Evolutionary conservation across 73 alveolate species (phyloP).

Genomic region (Urostyla sp.): DNA sequence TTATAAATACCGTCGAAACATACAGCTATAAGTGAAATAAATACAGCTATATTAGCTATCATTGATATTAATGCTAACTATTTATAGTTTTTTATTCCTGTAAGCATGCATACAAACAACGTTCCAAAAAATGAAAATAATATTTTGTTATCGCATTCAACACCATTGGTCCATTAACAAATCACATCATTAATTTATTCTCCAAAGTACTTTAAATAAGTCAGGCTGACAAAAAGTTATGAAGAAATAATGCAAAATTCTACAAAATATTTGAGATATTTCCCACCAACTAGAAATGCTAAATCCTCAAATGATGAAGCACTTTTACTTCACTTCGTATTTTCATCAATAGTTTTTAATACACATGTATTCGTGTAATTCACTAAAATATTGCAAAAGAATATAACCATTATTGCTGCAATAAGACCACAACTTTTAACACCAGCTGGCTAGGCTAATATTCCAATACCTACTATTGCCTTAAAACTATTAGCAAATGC

Average conservation of each 20-base stretch:
- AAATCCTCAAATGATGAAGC: slow-evolving; percentile 6
- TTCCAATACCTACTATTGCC: slow-evolving; percentile 47
- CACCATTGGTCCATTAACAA: slow-evolving; percentile 19
- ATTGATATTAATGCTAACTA: slow-evolving; percentile 6
- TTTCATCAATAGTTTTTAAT: too few species aligned
- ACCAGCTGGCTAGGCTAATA: slow-evolving; percentile 27
- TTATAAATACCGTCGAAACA: background rate
- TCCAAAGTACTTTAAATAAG: slow-evolving; percentile 34
- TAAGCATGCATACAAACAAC: slow-evolving; percentile 1
- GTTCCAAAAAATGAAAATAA: slow-evolving; percentile 18
- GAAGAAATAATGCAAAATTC: slow-evolving; percentile 17
- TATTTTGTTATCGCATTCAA: background rate
- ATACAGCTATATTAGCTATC: slow-evolving; percentile 12
- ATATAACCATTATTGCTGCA: slow-evolving; percentile 6
- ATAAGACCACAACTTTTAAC: slow-evolving; percentile 10
- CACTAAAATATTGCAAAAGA: background rate
- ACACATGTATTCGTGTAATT: slow-evolving; percentile 15
- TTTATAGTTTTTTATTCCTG: slow-evolving; percentile 14
- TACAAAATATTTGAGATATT: background rate
- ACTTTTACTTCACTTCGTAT: too few species aligned
- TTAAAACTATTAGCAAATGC: slow-evolving; percentile 33
- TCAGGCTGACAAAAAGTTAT: background rate
- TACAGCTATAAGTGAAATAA: background rate
- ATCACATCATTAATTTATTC: slow-evolving; percentile 14
- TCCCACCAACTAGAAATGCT: background rate